phyloP scores from a whole-genome alignment of 495 filamentous ascomycete species.

The Talaromyces nanjingensis region DNA sequence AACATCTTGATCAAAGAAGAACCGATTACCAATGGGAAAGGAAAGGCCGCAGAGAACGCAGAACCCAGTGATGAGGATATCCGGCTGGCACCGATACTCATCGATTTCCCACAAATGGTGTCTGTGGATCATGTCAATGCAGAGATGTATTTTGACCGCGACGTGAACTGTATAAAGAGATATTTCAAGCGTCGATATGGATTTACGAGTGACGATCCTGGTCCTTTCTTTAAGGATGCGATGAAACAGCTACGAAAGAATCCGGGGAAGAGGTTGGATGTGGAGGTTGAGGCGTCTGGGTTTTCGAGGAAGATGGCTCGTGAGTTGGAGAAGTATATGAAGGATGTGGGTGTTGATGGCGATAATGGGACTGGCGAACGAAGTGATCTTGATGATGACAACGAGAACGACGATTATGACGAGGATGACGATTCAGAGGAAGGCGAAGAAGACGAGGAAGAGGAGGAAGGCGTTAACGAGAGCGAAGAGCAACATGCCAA shows the following conservation, averaged over 20 bases:
- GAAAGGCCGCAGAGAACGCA: slow-evolving; percentile 23
- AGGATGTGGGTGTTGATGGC: slow-evolving; percentile 56
- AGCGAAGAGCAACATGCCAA: slow-evolving; percentile 9
- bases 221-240: slow-evolving; percentile 78
- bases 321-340: slow-evolving; percentile 85
- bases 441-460: slow-evolving; percentile 14
- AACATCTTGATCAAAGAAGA: slow-evolving; percentile 89
- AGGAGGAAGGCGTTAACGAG: slow-evolving; percentile 18
- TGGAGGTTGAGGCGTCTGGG: slow-evolving; percentile 85
- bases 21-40: slow-evolving; percentile 31
- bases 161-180: slow-evolving; percentile 87
- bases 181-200: slow-evolving; percentile 88
- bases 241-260: slow-evolving; percentile 64
- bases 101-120: slow-evolving; percentile 98
- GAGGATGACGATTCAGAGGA: slow-evolving; percentile 24
- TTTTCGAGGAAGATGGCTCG: slow-evolving; percentile 95
- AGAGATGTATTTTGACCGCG: slow-evolving; percentile 90
- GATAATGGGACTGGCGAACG: slow-evolving; percentile 36
- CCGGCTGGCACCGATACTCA: slow-evolving; percentile 60
- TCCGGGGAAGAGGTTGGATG: slow-evolving; percentile 65
- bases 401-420: slow-evolving; percentile 29
- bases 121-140: slow-evolving; percentile 93
- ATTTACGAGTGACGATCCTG: slow-evolving; percentile 72
- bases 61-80: slow-evolving; percentile 29
- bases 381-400: slow-evolving; percentile 25